A percentile compares a stretch with the other conserved stretches of the same genome.
Evolutionary conservation across 2,329 filamentous ascomycete genomes (phyloP).

Genomic region (Pestalotiopsis sp.): DNA sequence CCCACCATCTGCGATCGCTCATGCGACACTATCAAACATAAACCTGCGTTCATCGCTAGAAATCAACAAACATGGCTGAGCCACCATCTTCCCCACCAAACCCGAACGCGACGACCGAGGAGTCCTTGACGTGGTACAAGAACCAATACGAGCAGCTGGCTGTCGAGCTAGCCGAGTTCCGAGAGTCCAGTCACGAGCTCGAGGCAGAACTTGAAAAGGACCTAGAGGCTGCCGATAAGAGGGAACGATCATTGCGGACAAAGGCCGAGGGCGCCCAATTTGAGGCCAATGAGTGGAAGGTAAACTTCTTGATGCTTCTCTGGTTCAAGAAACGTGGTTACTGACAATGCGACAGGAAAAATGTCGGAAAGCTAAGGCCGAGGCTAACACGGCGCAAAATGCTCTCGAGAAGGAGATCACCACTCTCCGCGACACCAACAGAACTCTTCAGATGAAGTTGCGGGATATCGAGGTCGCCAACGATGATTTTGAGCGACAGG

Average conservation of each 20-base stretch:
- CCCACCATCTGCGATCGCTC: neutral
- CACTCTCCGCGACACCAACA: slow-evolving; percentile 78
- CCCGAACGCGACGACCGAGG: slow-evolving; percentile 59
- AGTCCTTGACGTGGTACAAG: slow-evolving; percentile 93
- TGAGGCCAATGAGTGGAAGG: slow-evolving; percentile 98
- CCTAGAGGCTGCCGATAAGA: slow-evolving; percentile 91
- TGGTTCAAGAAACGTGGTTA: neutral
- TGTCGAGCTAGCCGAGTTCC: slow-evolving; percentile 88
- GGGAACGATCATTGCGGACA: slow-evolving; percentile 81
- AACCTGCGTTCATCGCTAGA: slow-evolving; percentile 1
- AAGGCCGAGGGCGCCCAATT: slow-evolving; percentile 83
- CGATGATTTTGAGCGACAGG: slow-evolving; percentile 96
- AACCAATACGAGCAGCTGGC: slow-evolving; percentile 91
- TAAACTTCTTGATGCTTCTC: slow-evolving; percentile 37
- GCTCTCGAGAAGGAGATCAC: slow-evolving; percentile 95
- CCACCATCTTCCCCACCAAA: slow-evolving; percentile 63
- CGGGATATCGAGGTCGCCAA: slow-evolving; percentile 97
- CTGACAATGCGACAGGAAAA: slow-evolving; percentile 64
- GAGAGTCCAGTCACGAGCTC: slow-evolving; percentile 88
- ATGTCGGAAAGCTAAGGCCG: slow-evolving; percentile 90
- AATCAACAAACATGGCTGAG: slow-evolving; percentile 49
- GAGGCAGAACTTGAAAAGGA: slow-evolving; percentile 96
- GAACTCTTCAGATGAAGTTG: slow-evolving; percentile 78
- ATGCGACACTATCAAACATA: neutral
- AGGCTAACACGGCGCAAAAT: slow-evolving; percentile 83